These are phyloP conservation scores for Moricandia moricandioides DNA, from an alignment of 345 rosid species.

Conservation along the genomic window DNA sequence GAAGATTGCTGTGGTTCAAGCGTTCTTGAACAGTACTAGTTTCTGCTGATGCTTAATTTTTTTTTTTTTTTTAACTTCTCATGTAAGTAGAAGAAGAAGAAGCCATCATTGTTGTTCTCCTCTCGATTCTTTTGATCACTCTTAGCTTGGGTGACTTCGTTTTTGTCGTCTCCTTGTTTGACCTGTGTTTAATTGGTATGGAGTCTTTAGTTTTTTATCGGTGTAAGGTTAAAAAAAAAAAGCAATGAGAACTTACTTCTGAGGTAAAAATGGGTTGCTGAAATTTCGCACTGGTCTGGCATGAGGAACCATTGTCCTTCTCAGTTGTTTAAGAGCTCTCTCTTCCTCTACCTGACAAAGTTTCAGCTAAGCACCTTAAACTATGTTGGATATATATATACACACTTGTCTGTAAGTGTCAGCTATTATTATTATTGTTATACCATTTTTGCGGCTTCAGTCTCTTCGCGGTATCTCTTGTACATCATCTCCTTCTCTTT, in stretches of 20 bases:
- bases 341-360: neutral
- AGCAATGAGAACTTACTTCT: neutral
- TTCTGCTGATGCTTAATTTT: neutral
- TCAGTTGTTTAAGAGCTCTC: conserved; percentile 51
- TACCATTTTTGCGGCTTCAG: conserved; percentile 3
- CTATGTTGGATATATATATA: neutral
- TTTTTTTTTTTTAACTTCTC: neutral
- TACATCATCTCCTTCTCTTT: conserved; percentile 76
- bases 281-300: conserved; percentile 78
- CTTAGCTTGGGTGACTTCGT: conserved; percentile 62
- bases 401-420: neutral
- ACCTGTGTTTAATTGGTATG: neutral
- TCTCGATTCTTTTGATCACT: conserved; percentile 9
- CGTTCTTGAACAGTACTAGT: neutral
- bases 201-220: neutral
- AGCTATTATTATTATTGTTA: neutral
- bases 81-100: neutral
- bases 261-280: conserved; percentile 70
- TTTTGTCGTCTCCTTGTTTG: conserved; percentile 46
- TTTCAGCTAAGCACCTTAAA: neutral
- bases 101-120: conserved; percentile 19
- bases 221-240: neutral
- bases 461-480: conserved; percentile 44
- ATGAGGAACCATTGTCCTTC: conserved; percentile 75
- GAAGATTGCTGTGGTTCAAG: neutral